Evolutionary conservation across 2,329 filamentous ascomycete species (phyloP).

Genomic region (Teratosphaeriaceae sp.): DNA sequence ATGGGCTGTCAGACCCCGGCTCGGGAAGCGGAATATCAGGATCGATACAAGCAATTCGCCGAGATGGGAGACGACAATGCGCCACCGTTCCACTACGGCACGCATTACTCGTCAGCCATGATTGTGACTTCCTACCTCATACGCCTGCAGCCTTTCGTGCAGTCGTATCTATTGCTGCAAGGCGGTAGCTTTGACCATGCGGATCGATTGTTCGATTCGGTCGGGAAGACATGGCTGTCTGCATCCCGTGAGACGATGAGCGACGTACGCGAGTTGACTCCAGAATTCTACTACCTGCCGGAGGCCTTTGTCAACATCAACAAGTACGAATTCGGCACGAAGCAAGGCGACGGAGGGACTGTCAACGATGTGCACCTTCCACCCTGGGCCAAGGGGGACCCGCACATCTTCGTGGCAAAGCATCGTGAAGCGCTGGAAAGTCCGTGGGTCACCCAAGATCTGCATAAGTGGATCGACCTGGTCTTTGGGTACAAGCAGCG

Average conservation of each 20-base stretch:
- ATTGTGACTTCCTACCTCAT: constrained; percentile 96
- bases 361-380: constrained; percentile 88
- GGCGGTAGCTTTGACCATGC: constrained; percentile 96
- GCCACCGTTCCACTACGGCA: constrained; percentile 92
- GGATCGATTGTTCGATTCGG: constrained; percentile 89
- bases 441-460: constrained; percentile 78
- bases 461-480: constrained; percentile 94
- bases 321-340: constrained; percentile 82
- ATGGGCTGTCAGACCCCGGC: constrained; percentile 85
- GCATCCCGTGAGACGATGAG: constrained; percentile 85
- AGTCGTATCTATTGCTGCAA: constrained; percentile 89
- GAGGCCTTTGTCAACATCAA: constrained; percentile 95
- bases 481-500: constrained; percentile 92
- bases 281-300: constrained; percentile 94
- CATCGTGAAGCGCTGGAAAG: constrained; percentile 94
- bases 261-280: constrained; percentile 89
- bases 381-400: constrained; percentile 93
- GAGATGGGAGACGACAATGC: constrained; percentile 75
- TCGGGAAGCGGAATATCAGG: constrained; percentile 71
- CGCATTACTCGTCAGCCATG: constrained; percentile 98
- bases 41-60: constrained; percentile 78
- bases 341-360: constrained; percentile 69
- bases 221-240: constrained; percentile 85
- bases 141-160: constrained; percentile 88
- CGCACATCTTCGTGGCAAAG: constrained; percentile 90